Conservation (phyloP, 2,329 filamentous ascomycete genomes). For the Colletotrichum tropicicola region DNA sequence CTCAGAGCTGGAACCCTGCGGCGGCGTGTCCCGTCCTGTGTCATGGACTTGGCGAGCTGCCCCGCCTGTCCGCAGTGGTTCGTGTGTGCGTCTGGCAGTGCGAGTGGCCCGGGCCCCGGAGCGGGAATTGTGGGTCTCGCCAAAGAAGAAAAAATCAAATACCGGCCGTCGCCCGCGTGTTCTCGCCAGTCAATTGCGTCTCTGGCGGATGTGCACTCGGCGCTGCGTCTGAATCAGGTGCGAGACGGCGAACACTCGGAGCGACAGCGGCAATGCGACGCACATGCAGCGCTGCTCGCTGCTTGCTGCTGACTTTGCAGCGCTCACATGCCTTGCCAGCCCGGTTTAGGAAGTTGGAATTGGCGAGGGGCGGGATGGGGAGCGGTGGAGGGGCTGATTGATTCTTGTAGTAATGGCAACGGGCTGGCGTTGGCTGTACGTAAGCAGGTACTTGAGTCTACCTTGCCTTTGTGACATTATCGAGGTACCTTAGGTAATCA, state of each 20-base stretch:
- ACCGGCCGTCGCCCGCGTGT: background rate
- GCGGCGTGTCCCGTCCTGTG: background rate
- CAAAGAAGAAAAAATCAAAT: background rate
- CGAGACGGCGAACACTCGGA: background rate
- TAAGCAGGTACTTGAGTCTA: too few relatives aligned
- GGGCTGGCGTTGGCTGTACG: background rate
- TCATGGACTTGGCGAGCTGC: too few relatives aligned
- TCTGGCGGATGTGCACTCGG: background rate
- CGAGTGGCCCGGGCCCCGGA: too few relatives aligned
- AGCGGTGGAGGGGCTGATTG: background rate
- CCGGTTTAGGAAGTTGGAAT: background rate
- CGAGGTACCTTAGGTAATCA: too few relatives aligned
- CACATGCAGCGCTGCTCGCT: too few relatives aligned
- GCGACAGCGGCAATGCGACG: background rate
- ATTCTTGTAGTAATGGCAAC: background rate
- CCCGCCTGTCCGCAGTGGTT: too few relatives aligned
- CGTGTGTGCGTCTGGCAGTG: background rate
- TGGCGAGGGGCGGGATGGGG: background rate
- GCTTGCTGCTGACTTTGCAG: too few relatives aligned
- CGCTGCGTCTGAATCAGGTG: background rate
- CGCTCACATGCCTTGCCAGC: background rate
- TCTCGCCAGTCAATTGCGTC: background rate
- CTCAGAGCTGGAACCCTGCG: background rate
- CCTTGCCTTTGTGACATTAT: too few relatives aligned
- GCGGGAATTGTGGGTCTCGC: background rate